phyloP scores from a whole-genome alignment of 371 early-diverging fungal genomes.

The Mucor circinelloides region DNA sequence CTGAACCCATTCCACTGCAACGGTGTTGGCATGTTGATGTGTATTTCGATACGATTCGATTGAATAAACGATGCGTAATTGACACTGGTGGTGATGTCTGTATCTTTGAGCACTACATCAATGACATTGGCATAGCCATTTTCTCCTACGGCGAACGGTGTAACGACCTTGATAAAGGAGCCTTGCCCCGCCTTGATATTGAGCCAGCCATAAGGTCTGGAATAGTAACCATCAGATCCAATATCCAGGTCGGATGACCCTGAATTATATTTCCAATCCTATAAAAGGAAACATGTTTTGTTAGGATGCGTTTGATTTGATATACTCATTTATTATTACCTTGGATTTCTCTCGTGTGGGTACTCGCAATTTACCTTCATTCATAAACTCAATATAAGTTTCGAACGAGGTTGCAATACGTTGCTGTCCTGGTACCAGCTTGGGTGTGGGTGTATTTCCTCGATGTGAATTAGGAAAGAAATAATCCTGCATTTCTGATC shows the following conservation, averaged over 20 bases:
- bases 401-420: slow-evolving; percentile 64
- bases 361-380: slow-evolving; percentile 63
- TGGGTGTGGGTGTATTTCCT: slow-evolving; percentile 48
- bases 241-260: slow-evolving; percentile 38
- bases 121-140: slow-evolving; percentile 62
- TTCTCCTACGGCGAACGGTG: slow-evolving; percentile 61
- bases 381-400: slow-evolving; percentile 68
- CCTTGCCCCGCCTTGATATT: slow-evolving; percentile 65
- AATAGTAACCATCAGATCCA: slow-evolving; percentile 48
- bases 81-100: slow-evolving; percentile 67
- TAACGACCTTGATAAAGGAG: slow-evolving; percentile 57
- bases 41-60: slow-evolving; percentile 58
- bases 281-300: slow-evolving; percentile 3
- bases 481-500: slow-evolving; percentile 68
- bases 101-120: slow-evolving; percentile 53
- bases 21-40: slow-evolving; percentile 65
- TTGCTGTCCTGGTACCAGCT: slow-evolving; percentile 56
- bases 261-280: slow-evolving; percentile 72
- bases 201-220: slow-evolving; percentile 80
- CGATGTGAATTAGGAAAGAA: slow-evolving; percentile 79
- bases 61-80: slow-evolving; percentile 69
- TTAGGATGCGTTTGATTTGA: not conserved
- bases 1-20: slow-evolving; percentile 80
- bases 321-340: slow-evolving; percentile 34
- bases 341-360: slow-evolving; percentile 81